Evolutionary conservation across 495 filamentous ascomycete species (phyloP), one percentile per base, ranked within the genome.

Genomic region (Podospora sp.): DNA sequence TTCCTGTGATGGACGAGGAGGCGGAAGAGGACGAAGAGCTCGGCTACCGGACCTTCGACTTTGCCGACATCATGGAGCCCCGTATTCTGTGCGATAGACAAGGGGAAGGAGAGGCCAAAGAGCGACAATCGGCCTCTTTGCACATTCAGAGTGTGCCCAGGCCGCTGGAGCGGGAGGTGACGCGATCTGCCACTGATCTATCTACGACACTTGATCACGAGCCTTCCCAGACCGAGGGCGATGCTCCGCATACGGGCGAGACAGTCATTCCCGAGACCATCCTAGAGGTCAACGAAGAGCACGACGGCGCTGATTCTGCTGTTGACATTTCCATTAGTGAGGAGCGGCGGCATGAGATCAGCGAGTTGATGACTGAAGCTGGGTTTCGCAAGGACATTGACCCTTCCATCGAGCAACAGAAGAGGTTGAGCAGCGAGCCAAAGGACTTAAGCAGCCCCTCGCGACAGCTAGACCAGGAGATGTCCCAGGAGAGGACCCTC

Each of bases 31-130:
- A 57, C 8, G 63, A 46, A 0, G 70, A 71, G 29, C 16, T 63
- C 16, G 81, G 80, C 0, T 82, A 80, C 60, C 73, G 78, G 14
- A 75, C 67, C 0, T 36, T 83, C 18, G 66, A 72, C 6, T 69
- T 77, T 58, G 69, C 75, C 1, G 81, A 84, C 21, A 78, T 83
- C 75, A 71, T 81, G 27, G 79, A 84, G 53, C 80, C 81, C 6
- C 78, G 77, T 14, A 72, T 84, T 20, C 65, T 84, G 5, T 76
- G 75, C n/a, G n/a, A n/a, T n/a, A 25, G 69, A 40, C 71, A 73
- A 12, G n/a, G 55, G 12, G 5, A 12, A 62, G 7, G 25, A 60
- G 1, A 33, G 33, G 2, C 35, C 29, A 14, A 16, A n/a, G 40
- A 46, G 40, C 40, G 14, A 18, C 40, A 18, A 14, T 12, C 40